A percentile compares a stretch with the other conserved stretches of the same genome.
These are phyloP conservation scores for Plantago ovata DNA, from an alignment of 257 asterid genomes.

Conservation along the genomic window DNA sequence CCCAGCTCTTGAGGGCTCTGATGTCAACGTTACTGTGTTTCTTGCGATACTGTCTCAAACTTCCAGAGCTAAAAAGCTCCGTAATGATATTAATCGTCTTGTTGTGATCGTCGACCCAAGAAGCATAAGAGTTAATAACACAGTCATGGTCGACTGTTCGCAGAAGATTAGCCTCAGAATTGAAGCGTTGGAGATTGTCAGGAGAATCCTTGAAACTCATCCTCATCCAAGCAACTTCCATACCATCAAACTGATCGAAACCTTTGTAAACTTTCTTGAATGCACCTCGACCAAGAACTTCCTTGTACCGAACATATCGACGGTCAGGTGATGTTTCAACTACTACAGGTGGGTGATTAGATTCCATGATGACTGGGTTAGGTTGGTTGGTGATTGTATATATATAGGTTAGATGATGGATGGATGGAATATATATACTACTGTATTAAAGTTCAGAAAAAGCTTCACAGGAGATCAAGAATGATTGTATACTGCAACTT, in stretches of 20 bases:
- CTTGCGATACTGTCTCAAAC: conserved; percentile 66
- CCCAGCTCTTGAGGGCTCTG: conserved; percentile 72
- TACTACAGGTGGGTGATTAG: conserved; percentile 30
- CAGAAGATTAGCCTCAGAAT: conserved; percentile 66
- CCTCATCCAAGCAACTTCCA: conserved; percentile 80
- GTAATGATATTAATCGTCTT: conserved; percentile 71
- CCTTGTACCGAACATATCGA: conserved; percentile 69
- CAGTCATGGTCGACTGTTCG: conserved; percentile 55
- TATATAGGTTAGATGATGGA: conserved; percentile 22
- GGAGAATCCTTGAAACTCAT: conserved; percentile 46
- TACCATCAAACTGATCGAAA: conserved; percentile 62
- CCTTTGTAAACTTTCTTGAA: conserved; percentile 78
- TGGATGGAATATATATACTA: too few species aligned
- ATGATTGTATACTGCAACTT: conserved; percentile 56
- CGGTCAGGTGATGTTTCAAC: conserved; percentile 54
- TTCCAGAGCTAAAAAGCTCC: conserved; percentile 73
- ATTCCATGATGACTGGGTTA: too few species aligned
- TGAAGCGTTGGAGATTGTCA: conserved; percentile 45
- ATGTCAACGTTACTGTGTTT: conserved; percentile 56
- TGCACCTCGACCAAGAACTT: conserved; percentile 85
- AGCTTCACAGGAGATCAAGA: conserved; percentile 66
- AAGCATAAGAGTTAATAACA: conserved; percentile 47
- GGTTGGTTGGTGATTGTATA: too few species aligned
- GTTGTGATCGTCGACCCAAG: conserved; percentile 75
- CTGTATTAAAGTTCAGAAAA: conserved; percentile 54